A percentile compares a stretch with the other conserved stretches of the same genome.
phyloP scores from a whole-genome alignment of 139 green algal genomes.

The Zygnema circumcarinatum region DNA sequence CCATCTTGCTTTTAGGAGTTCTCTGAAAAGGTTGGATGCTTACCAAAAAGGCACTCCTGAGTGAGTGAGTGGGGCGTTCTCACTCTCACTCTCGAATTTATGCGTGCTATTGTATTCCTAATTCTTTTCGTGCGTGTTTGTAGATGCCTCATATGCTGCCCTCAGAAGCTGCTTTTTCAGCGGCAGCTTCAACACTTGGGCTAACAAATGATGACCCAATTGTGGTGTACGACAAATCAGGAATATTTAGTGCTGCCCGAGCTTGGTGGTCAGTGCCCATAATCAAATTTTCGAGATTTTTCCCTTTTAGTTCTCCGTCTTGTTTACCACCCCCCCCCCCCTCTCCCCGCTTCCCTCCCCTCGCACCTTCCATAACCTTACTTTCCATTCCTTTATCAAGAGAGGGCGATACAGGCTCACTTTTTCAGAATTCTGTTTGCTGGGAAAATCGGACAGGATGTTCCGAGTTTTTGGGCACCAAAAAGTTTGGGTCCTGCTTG shows the following conservation, averaged over 20 bases:
- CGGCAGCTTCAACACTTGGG: constrained; percentile 80
- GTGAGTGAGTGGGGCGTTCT: too few species aligned
- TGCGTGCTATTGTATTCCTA: too few species aligned
- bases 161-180: constrained; percentile 71
- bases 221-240: constrained; percentile 89
- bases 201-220: constrained; percentile 74
- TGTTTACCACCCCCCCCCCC: neutral
- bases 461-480: constrained; percentile 84
- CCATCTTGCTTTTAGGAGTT: too few species aligned
- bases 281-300: neutral
- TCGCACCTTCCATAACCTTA: neutral
- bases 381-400: neutral
- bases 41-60: too few species aligned
- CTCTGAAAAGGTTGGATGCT: too few species aligned
- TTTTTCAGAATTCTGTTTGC: too few species aligned
- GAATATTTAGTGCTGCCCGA: constrained; percentile 85
- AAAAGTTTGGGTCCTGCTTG: constrained; percentile 88
- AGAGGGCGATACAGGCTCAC: too few species aligned
- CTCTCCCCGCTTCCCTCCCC: neutral
- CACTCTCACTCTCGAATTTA: too few species aligned
- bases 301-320: neutral
- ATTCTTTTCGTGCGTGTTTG: too few species aligned
- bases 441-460: constrained; percentile 71
- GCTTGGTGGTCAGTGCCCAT: constrained; percentile 78
- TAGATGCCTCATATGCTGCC: constrained; percentile 89